Evolutionary conservation across 2,329 filamentous ascomycete genomes (phyloP).

Genomic region (Sporothrix pallida): DNA sequence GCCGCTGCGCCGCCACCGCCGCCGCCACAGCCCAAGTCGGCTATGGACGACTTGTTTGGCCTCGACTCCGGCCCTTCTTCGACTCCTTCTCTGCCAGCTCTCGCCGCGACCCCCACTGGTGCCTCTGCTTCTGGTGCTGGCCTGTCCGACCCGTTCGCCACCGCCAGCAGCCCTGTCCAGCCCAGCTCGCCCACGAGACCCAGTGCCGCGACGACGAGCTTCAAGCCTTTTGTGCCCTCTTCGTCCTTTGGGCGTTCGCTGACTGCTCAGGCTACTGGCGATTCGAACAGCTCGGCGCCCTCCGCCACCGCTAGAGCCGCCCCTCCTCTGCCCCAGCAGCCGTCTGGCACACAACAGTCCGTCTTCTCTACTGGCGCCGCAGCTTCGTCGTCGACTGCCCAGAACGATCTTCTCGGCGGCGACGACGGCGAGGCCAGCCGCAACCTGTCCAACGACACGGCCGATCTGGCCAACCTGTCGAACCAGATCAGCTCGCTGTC

Average conservation of each 20-base stretch:
- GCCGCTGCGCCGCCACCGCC: conserved; percentile 49
- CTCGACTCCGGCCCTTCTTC: conserved; percentile 71
- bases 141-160: conserved; percentile 69
- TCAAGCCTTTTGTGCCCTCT: conserved; percentile 91
- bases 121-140: conserved; percentile 55
- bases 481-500: conserved; percentile 92
- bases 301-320: conserved; percentile 47
- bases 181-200: conserved; percentile 62
- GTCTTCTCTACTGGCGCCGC: neutral
- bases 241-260: conserved; percentile 90
- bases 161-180: conserved; percentile 53
- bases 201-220: conserved; percentile 58
- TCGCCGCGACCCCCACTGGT: conserved; percentile 33
- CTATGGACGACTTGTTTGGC: conserved; percentile 91
- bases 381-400: neutral
- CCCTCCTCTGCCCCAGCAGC: conserved; percentile 22
- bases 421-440: conserved; percentile 89
- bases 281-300: conserved; percentile 54
- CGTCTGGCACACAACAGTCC: neutral
- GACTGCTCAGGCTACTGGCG: conserved; percentile 76
- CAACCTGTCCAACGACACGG: conserved; percentile 85
- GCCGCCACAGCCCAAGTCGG: conserved; percentile 60
- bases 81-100: conserved; percentile 48
- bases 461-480: conserved; percentile 91
- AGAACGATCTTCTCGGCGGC: conserved; percentile 86